Evolutionary conservation across 768 basidiomycete genomes (phyloP).

Genomic region (Leccinum boreale): DNA sequence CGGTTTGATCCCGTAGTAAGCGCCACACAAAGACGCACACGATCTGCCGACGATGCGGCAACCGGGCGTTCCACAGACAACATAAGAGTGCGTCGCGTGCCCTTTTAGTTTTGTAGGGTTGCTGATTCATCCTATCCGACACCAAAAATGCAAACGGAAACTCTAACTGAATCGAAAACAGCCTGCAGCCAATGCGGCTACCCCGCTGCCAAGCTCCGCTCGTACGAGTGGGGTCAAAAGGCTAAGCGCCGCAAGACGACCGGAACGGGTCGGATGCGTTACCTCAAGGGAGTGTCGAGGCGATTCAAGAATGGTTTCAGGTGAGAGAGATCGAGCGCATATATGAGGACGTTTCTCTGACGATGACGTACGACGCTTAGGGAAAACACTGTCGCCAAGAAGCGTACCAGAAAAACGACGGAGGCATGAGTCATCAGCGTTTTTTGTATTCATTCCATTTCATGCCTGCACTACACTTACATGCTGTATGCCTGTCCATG

Average conservation of each 20-base stretch:
- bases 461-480: neutral
- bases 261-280: conserved; percentile 92
- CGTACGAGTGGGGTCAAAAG: conserved; percentile 98
- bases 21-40: conserved; percentile 97
- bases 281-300: conserved; percentile 89
- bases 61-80: conserved; percentile 96
- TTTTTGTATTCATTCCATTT: neutral
- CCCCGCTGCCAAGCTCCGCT: conserved; percentile 91
- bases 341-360: neutral
- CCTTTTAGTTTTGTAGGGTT: neutral
- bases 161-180: conserved; percentile 27
- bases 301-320: conserved; percentile 99
- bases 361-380: conserved; percentile 37
- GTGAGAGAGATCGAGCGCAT: conserved; percentile 34
- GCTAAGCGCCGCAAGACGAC: conserved; percentile 99
- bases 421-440: conserved; percentile 36
- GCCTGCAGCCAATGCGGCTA: conserved; percentile 96
- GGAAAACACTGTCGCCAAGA: conserved; percentile 90
- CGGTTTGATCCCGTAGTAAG: conserved; percentile 54
- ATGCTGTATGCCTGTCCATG: conserved; percentile 6
- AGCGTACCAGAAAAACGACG: conserved; percentile 62
- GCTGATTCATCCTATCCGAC: neutral
- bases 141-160: neutral
- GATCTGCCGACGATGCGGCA: conserved; percentile 95
- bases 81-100: conserved; percentile 78